These are phyloP conservation scores for Jimgerdemannia flammicorona DNA, from an alignment of 192 early-diverging fungal genomes.

Conservation along the genomic window DNA sequence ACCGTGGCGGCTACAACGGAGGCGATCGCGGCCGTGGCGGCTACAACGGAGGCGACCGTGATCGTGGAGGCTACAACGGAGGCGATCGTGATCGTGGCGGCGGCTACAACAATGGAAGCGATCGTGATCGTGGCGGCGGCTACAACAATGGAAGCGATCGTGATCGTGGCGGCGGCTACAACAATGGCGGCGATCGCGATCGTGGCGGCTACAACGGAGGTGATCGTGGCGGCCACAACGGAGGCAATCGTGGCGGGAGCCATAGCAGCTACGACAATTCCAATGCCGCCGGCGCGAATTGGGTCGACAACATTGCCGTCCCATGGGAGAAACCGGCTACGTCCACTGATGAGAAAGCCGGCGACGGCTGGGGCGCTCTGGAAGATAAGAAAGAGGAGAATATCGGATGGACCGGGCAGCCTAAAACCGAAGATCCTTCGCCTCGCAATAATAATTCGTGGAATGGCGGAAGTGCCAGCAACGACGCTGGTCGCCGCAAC, in stretches of 20 bases:
- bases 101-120: not conserved
- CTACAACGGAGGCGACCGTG: slow-evolving; percentile 18
- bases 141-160: not conserved
- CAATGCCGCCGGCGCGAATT: not conserved
- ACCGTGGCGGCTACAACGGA: slow-evolving; percentile 13
- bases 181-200: not conserved
- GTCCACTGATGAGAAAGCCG: not conserved
- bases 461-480: not conserved
- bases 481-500: not conserved
- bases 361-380: too few relatives aligned
- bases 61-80: slow-evolving; percentile 23
- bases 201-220: not conserved
- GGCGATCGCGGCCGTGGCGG: slow-evolving; percentile 20
- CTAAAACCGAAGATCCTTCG: too few relatives aligned
- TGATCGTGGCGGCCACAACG: not conserved
- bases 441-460: not conserved
- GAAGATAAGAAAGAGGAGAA: too few relatives aligned
- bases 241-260: not conserved
- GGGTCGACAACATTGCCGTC: not conserved
- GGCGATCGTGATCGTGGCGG: slow-evolving; percentile 17
- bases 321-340: not conserved
- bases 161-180: too few relatives aligned
- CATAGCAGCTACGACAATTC: not conserved
- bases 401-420: too few relatives aligned
- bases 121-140: not conserved